Evolutionary conservation across 495 filamentous ascomycete species (phyloP).

Genomic region (Platismatia glauca): DNA sequence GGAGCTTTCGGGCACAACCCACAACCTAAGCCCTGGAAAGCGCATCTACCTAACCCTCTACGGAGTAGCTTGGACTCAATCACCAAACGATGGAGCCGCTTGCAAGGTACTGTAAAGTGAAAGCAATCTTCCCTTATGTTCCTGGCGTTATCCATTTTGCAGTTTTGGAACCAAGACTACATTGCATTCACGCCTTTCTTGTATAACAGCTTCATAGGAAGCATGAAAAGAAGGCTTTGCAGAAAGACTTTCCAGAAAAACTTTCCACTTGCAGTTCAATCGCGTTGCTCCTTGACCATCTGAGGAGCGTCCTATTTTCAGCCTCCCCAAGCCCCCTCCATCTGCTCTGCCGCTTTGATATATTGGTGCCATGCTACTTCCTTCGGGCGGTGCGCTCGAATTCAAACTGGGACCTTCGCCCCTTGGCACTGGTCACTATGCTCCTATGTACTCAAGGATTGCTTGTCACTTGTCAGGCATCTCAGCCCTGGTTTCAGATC

Average conservation of each 20-base stretch:
- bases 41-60: too few species aligned
- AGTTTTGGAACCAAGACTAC: too few species aligned
- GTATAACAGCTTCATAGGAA: neutral
- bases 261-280: neutral
- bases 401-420: neutral
- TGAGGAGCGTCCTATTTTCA: neutral
- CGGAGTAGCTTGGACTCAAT: too few species aligned
- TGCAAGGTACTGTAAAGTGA: too few species aligned
- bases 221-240: neutral
- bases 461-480: neutral
- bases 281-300: neutral
- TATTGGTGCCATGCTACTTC: neutral
- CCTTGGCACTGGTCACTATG: too few species aligned
- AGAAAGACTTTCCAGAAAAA: neutral
- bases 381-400: neutral
- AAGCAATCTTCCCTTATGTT: too few species aligned
- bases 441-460: too few species aligned
- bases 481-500: neutral
- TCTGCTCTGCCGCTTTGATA: neutral
- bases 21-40: too few species aligned
- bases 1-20: too few species aligned
- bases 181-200: too few species aligned
- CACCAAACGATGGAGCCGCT: too few species aligned
- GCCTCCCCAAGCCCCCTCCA: neutral
- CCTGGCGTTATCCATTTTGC: too few species aligned